Evolutionary conservation across 1,139 yeast genomes (phyloP).

Genomic region (Yamadazyma atlantica): DNA sequence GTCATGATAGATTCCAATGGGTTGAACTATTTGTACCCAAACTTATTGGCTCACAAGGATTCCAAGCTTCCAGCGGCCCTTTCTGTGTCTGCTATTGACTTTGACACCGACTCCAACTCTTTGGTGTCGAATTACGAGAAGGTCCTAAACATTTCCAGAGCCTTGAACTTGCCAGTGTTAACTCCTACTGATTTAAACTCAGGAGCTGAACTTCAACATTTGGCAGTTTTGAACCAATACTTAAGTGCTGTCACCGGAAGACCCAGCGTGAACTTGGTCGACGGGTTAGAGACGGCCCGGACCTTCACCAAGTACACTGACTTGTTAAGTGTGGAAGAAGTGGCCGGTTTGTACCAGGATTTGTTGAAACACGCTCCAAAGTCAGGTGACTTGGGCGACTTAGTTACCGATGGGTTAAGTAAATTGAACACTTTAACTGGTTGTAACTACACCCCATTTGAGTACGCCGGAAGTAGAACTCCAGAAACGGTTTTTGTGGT

Average conservation of each 20-base stretch:
- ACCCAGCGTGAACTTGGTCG: slow-evolving; percentile 72
- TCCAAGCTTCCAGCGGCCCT: slow-evolving; percentile 62
- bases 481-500: slow-evolving; percentile 75
- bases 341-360: slow-evolving; percentile 42
- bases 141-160: slow-evolving; percentile 63
- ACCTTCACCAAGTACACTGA: slow-evolving; percentile 51
- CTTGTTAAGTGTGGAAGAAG: slow-evolving; percentile 45
- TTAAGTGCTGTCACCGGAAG: slow-evolving; percentile 52
- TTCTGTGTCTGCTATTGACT: slow-evolving; percentile 74
- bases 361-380: slow-evolving; percentile 29
- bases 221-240: slow-evolving; percentile 65
- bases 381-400: slow-evolving; percentile 34
- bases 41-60: slow-evolving; percentile 32
- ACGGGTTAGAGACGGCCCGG: slow-evolving; percentile 70
- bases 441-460: slow-evolving; percentile 62
- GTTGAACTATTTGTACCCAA: slow-evolving; percentile 64
- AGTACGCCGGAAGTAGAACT: slow-evolving; percentile 60
- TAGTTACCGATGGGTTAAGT: slow-evolving; percentile 40
- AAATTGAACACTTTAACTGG: slow-evolving; percentile 60
- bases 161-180: slow-evolving; percentile 68
- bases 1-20: slow-evolving; percentile 71
- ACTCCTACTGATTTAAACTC: slow-evolving; percentile 56
- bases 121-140: slow-evolving; percentile 68
- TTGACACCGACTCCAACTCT: slow-evolving; percentile 49
- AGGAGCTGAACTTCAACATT: slow-evolving; percentile 62